phyloP scores from a whole-genome alignment of 164 flowering plant species.

The Magnolia officinalis region DNA sequence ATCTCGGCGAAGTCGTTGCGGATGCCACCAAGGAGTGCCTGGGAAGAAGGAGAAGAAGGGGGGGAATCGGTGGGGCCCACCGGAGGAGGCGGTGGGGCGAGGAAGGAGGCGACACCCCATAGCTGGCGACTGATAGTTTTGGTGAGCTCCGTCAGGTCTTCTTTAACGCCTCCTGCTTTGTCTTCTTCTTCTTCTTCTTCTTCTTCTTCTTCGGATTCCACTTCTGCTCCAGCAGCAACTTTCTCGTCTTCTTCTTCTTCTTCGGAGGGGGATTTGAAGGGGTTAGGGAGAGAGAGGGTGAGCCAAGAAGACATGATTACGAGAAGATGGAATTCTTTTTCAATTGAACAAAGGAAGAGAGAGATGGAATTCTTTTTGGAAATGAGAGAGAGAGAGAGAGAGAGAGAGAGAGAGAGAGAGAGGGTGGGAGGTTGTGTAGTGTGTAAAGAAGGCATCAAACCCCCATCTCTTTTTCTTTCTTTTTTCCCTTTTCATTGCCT shows the following conservation, averaged over 20 bases:
- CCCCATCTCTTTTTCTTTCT: too few species aligned
- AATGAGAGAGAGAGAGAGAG: too few species aligned
- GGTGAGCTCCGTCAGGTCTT: constrained; percentile 44
- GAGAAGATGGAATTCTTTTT: not conserved
- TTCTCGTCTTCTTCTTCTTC: constrained; percentile 3
- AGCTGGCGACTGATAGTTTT: constrained; percentile 48
- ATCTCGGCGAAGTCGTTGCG: constrained; percentile 34
- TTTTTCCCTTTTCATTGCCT: too few species aligned
- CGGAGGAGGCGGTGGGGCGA: constrained; percentile 46
- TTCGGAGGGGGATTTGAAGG: constrained; percentile 32
- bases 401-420: too few species aligned
- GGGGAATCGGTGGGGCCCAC: constrained; percentile 21
- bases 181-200: constrained; percentile 5
- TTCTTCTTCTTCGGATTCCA: not conserved
- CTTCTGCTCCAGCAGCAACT: not conserved
- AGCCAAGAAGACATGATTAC: constrained; percentile 33
- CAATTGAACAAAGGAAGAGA: too few species aligned
- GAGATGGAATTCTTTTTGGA: too few species aligned
- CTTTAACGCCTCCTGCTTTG: constrained; percentile 27
- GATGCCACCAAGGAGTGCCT: constrained; percentile 18
- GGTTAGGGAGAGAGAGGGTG: constrained; percentile 28
- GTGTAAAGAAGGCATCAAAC: too few species aligned
- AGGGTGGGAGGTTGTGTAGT: too few species aligned
- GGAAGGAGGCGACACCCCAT: constrained; percentile 59
- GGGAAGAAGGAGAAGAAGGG: constrained; percentile 17